Percentiles rank a stretch among this genome's conserved stretches.
phyloP scores from a whole-genome alignment of 2,329 filamentous ascomycete genomes.

The Aspergillus japonicus region DNA sequence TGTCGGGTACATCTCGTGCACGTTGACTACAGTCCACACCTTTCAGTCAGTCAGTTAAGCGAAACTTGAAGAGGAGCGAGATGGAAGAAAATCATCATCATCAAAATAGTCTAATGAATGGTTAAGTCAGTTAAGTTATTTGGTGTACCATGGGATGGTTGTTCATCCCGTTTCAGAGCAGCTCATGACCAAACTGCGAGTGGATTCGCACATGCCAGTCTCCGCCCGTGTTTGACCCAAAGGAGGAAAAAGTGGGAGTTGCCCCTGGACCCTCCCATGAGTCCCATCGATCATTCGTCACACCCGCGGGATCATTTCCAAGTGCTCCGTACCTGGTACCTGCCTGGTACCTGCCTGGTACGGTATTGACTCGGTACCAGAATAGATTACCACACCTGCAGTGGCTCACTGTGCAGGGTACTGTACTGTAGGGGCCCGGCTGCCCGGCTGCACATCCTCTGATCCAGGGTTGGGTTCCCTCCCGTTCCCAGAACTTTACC shows the following conservation, averaged over 20 bases:
- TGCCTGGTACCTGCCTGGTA: too few species aligned
- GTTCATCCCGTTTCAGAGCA: not conserved
- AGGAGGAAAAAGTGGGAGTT: conserved; percentile 10
- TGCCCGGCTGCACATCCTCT: not conserved
- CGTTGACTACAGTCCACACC: too few species aligned
- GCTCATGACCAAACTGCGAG: not conserved
- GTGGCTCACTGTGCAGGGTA: too few species aligned
- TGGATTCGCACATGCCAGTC: conserved; percentile 8
- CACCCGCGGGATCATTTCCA: conserved; percentile 9
- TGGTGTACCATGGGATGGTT: not conserved
- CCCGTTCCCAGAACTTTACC: conserved; percentile 14
- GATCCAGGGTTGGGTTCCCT: conserved; percentile 18
- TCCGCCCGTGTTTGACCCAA: conserved; percentile 8
- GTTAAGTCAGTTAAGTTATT: not conserved
- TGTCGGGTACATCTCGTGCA: too few species aligned
- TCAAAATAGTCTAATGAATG: too few species aligned
- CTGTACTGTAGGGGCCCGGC: too few species aligned
- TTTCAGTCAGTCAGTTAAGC: too few species aligned
- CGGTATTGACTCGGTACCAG: conserved; percentile 6
- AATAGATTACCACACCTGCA: conserved; percentile 14
- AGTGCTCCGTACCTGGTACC: not conserved
- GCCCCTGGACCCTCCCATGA: conserved; percentile 9
- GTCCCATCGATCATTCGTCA: conserved; percentile 7
- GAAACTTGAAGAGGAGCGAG: too few species aligned
- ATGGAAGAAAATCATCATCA: not conserved